Percentiles rank a stretch among this genome's conserved stretches.
Evolutionary conservation across 202 grass and related monocot species (phyloP).

Genomic region (Panicum virgatum): DNA sequence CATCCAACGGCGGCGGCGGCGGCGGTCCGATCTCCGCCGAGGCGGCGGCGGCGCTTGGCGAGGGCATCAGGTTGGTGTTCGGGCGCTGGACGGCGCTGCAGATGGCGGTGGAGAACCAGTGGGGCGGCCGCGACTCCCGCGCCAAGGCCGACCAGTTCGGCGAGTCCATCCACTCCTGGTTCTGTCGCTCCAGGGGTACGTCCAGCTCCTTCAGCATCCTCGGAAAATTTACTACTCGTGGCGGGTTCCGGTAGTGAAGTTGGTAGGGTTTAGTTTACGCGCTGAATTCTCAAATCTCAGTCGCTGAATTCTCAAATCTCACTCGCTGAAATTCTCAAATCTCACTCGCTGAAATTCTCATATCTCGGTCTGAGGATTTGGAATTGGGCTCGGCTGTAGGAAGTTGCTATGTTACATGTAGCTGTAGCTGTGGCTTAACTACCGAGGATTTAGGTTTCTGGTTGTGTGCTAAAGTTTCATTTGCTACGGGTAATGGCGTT

Average conservation of each 20-base stretch:
- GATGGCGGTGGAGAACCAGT: conserved; percentile 89
- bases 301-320: neutral
- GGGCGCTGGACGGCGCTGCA: conserved; percentile 81
- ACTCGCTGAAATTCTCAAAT: too few relatives aligned
- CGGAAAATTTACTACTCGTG: neutral
- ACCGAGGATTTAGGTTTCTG: neutral
- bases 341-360: neutral
- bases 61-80: conserved; percentile 72
- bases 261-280: neutral
- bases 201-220: neutral
- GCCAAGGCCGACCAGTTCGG: conserved; percentile 69
- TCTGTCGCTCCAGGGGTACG: conserved; percentile 59
- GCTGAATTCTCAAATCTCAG: neutral
- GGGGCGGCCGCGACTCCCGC: conserved; percentile 79
- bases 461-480: neutral
- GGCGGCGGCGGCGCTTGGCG: conserved; percentile 36
- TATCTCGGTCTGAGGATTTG: neutral
- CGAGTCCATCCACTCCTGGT: conserved; percentile 63
- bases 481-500: neutral
- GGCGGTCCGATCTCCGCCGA: conserved; percentile 44
- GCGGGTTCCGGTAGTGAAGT: neutral
- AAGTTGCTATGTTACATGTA: neutral
- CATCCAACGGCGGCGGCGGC: conserved; percentile 28
- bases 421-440: neutral
- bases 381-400: neutral